These are phyloP conservation scores for Flaveria trinervia DNA, from an alignment of 129 eudicot genomes.

Conservation along the genomic window DNA sequence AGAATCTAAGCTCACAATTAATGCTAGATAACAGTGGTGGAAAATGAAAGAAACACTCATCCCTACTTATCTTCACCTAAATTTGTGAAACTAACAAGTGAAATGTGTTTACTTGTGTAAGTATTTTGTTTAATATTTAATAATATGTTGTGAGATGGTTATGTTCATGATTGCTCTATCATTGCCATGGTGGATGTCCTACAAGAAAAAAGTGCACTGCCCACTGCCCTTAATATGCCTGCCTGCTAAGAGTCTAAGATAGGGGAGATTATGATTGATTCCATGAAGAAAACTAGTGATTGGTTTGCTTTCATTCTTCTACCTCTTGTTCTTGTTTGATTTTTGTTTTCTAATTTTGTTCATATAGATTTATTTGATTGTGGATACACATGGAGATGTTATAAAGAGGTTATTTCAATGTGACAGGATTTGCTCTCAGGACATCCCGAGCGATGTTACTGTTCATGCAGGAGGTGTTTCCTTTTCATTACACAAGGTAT, in stretches of 20 bases:
- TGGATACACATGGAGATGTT: neutral
- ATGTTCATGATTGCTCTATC: slow-evolving; percentile 36
- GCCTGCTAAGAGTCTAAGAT: neutral
- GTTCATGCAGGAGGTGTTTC: slow-evolving; percentile 69
- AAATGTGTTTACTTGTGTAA: slow-evolving; percentile 26
- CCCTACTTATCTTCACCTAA: slow-evolving; percentile 9
- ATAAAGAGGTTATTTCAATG: neutral
- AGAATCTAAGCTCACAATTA: slow-evolving; percentile 23
- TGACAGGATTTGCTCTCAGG: slow-evolving; percentile 86
- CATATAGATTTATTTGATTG: neutral
- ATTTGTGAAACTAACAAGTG: slow-evolving; percentile 3
- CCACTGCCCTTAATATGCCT: slow-evolving; percentile 37
- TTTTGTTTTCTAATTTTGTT: neutral
- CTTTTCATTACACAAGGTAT: slow-evolving; percentile 91
- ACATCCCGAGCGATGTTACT: slow-evolving; percentile 73
- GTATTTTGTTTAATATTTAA: slow-evolving; percentile 10
- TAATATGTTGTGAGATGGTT: slow-evolving; percentile 25
- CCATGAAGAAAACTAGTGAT: slow-evolving; percentile 81
- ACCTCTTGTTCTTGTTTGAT: neutral
- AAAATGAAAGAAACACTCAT: slow-evolving; percentile 24
- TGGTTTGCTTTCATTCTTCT: slow-evolving; percentile 56
- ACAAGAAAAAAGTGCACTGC: slow-evolving; percentile 27
- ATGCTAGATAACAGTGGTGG: slow-evolving; percentile 17
- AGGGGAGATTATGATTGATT: slow-evolving; percentile 44
- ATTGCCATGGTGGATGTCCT: slow-evolving; percentile 51